phyloP scores from a whole-genome alignment of 176 grass and related monocot genomes.

The Otatea glauca region DNA sequence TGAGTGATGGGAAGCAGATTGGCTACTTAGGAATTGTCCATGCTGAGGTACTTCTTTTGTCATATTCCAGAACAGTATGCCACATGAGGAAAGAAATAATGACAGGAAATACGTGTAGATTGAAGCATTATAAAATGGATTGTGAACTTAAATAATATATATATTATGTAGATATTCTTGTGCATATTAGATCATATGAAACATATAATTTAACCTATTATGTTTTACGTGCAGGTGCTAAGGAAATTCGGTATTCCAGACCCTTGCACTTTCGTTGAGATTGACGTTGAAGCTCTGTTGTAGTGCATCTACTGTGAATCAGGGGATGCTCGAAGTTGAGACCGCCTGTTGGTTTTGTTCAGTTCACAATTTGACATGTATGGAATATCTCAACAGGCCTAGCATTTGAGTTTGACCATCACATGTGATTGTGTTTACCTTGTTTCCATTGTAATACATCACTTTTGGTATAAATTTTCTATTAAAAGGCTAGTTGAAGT shows the following conservation, averaged over 20 bases:
- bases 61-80: neutral
- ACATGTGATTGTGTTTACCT: neutral
- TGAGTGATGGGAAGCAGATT: constrained; percentile 66
- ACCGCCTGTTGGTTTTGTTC: neutral
- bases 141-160: neutral
- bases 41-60: constrained; percentile 62
- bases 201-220: neutral
- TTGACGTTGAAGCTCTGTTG: constrained; percentile 74
- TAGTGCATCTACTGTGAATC: constrained; percentile 39
- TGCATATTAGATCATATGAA: neutral
- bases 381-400: neutral
- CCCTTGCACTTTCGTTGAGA: constrained; percentile 87
- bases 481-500: neutral
- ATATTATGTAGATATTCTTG: neutral
- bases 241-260: constrained; percentile 89
- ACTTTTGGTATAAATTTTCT: neutral
- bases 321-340: neutral
- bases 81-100: neutral
- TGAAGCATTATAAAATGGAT: neutral
- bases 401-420: neutral
- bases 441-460: constrained; percentile 14
- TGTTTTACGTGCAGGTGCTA: constrained; percentile 61
- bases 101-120: neutral
- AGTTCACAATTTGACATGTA: constrained; percentile 14
- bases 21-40: constrained; percentile 89